These are phyloP conservation scores for Saposhnikovia divaricata DNA, from an alignment of 129 eudicot species.

Conservation along the genomic window DNA sequence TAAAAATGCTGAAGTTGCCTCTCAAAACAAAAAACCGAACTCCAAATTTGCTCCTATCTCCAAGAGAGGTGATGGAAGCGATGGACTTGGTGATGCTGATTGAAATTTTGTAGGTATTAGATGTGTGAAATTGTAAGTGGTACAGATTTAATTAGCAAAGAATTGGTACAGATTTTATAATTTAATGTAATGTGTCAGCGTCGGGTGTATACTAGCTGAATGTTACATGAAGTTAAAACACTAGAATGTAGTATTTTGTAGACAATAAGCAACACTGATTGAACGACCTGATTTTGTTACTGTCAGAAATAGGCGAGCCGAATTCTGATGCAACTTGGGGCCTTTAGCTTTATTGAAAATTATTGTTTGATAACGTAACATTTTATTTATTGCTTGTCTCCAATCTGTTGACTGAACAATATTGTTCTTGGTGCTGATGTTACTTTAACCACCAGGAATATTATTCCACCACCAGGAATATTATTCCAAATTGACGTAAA, in stretches of 20 bases:
- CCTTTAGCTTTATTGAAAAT: not conserved
- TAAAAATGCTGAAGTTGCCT: slow-evolving; percentile 85
- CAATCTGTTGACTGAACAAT: not conserved
- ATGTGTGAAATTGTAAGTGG: not conserved
- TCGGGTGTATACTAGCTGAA: not conserved
- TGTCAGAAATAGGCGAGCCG: not conserved
- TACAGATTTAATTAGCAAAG: not conserved
- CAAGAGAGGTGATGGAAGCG: slow-evolving; percentile 99
- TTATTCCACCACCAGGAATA: no score
- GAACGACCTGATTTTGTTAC: no score
- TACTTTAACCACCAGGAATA: no score
- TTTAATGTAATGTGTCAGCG: not conserved
- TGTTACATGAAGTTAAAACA: not conserved
- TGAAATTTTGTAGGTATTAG: slow-evolving; percentile 25
- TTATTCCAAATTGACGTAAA: no score
- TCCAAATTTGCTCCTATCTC: slow-evolving; percentile 68
- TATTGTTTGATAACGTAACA: not conserved
- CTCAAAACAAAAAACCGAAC: slow-evolving; percentile 61
- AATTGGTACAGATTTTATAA: not conserved
- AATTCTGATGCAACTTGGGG: not conserved
- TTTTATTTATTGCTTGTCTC: no score
- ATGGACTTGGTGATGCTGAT: slow-evolving; percentile 98
- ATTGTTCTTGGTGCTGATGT: not conserved
- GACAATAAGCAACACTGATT: not conserved
- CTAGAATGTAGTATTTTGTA: not conserved